Evolutionary conservation across 2,329 filamentous ascomycete species (phyloP), one percentile per base, ranked within the genome.

Genomic region (Fusarium odoratissimum): DNA sequence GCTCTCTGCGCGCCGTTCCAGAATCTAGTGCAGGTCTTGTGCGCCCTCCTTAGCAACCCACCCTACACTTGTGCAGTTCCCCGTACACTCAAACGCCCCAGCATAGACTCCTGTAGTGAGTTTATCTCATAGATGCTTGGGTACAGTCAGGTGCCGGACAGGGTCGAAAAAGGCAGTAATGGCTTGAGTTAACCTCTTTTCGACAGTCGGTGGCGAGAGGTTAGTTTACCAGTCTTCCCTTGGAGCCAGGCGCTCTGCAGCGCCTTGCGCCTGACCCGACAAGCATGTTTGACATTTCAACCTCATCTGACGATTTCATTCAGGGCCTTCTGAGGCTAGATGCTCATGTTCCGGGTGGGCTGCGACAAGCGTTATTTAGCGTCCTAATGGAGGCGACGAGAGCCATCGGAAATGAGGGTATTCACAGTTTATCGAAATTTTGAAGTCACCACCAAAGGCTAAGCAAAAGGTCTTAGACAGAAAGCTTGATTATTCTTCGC

Each of bases 11-110:
- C 40, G 49, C 66, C 49, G 60, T 66, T 70, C 66, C 49, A 70
- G 67, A 31, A 55, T 55, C 38, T 65, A 69, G 46, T 33, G 52
- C 25, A 55, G 45, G 46, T 48, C 41, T 41, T 40, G 49, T 41
- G 48, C 46, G 31, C 42, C 40, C 33, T 40, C 33, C 19, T 41
- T 12, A 35, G 23, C 45, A 35, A 23, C 56, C 35, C 45, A 17
- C 42, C 42, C 44, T 28, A 37, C 54, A 55, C 68, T 68, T 62
- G 52, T 58, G 44, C 25, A 57, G 42, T 68, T 72, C 51, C 64
- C 60, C 51, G 59, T 72, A 64, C 57, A 69, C 59, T 69, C 41
- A 72, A 60, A 65, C 64, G 69, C 69, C 69, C 49, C 37, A 51
- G 30, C 44, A 52, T 44, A 31, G 31, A 54, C 42, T 54, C 52